These are phyloP conservation scores for Zoysia japonica DNA, from an alignment of 176 grass and related monocot genomes.

Conservation along the genomic window DNA sequence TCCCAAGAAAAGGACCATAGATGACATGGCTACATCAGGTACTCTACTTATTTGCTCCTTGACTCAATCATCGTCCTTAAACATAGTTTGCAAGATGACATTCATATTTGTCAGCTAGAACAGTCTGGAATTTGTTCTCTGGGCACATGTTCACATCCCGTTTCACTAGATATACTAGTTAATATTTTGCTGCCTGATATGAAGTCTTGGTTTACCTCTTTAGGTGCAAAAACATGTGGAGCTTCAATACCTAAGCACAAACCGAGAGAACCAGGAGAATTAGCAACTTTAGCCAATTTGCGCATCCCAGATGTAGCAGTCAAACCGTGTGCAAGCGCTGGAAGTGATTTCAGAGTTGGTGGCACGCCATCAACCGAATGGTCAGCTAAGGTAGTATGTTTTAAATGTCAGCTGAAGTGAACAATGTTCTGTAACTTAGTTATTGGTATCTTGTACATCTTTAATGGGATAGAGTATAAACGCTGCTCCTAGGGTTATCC, in stretches of 20 bases:
- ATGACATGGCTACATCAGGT: conserved; percentile 51
- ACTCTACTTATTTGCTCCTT: conserved; percentile 4
- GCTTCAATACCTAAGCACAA: conserved; percentile 38
- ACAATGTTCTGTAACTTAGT: neutral
- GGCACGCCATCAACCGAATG: conserved; percentile 50
- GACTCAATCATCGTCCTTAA: neutral
- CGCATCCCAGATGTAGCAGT: conserved; percentile 36
- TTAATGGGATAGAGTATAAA: neutral
- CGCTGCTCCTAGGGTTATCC: neutral
- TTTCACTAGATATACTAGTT: neutral
- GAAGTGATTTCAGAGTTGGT: conserved; percentile 48
- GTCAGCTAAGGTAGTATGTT: conserved; percentile 62
- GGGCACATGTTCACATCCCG: neutral
- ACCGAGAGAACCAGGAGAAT: conserved; percentile 43
- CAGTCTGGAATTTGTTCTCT: neutral
- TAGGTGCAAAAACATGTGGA: conserved; percentile 42
- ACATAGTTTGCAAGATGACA: neutral
- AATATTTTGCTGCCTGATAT: conserved; percentile 27
- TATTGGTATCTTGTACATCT: neutral
- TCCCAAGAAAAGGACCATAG: conserved; percentile 61
- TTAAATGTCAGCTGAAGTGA: neutral
- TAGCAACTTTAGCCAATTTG: conserved; percentile 37
- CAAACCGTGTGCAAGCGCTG: conserved; percentile 40
- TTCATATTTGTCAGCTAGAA: neutral
- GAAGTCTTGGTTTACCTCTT: conserved; percentile 32